Conservation (phyloP, 495 filamentous ascomycete genomes). For the Immersiella caudata region DNA sequence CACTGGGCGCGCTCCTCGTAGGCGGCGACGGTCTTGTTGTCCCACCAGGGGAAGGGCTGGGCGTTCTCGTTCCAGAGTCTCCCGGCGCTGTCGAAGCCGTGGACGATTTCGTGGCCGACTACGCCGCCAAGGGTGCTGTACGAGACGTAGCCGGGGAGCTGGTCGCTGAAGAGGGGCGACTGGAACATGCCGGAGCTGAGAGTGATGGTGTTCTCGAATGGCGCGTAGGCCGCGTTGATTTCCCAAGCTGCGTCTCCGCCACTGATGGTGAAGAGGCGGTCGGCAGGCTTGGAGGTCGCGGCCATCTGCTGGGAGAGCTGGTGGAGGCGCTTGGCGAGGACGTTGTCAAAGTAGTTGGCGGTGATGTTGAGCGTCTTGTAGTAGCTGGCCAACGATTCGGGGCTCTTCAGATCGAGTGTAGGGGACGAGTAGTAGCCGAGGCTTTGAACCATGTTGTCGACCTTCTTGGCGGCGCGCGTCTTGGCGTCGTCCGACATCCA, state of each 20-base stretch:
- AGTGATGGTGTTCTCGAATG: conserved; percentile 66
- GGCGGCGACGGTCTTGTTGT: conserved; percentile 55
- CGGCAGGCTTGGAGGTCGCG: conserved; percentile 60
- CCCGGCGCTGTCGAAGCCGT: conserved; percentile 72
- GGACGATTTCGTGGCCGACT: conserved; percentile 64
- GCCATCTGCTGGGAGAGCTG: conserved; percentile 37
- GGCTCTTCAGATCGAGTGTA: conserved; percentile 60
- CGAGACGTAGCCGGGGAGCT: conserved; percentile 64
- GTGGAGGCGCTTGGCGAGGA: conserved; percentile 37
- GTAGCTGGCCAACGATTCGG: conserved; percentile 58
- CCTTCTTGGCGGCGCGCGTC: conserved; percentile 65
- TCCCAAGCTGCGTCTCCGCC: conserved; percentile 59
- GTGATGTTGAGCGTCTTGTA: conserved; percentile 61
- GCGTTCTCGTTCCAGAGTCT: conserved; percentile 68
- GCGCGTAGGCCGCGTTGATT: conserved; percentile 67
- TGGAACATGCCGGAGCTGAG: conserved; percentile 78
- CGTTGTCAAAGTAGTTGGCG: conserved; percentile 63
- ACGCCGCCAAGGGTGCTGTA: conserved; percentile 63
- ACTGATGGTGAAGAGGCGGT: conserved; percentile 38
- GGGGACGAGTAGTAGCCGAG: conserved; percentile 62
- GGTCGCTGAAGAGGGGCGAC: conserved; percentile 64
- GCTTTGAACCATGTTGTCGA: conserved; percentile 72
- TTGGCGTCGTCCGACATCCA: conserved; percentile 74
- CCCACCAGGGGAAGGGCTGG: conserved; percentile 72
- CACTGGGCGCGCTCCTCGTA: conserved; percentile 67